Evolutionary conservation across 352 stramenopile species (phyloP), one percentile per base, ranked within the genome.

Genomic region (Pythium scleroteichum): DNA sequence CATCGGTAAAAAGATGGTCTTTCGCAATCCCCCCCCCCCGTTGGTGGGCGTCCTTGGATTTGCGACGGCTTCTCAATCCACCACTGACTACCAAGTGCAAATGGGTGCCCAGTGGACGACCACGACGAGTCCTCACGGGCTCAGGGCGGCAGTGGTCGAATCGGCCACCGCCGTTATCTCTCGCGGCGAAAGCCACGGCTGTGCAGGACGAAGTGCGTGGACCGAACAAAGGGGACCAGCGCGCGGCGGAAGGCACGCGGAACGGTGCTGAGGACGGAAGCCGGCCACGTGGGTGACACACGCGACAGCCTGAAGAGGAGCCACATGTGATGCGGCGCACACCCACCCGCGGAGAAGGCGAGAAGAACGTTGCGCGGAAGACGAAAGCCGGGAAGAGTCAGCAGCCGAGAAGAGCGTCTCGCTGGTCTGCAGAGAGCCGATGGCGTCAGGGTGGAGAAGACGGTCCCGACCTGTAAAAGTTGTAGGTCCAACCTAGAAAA

Each of bases 141-240:
- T n/a, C n/a, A n/a, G 29, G 19, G 19, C 16, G 4, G 10, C 10
- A 48, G 4, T 44, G 5, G 41, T 48, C 48, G 17, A 56, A 56
- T 45, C 20, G 49, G 49, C 49, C 49, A 56, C 32, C 32, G 33
- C 49, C 19, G n/a, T n/a, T n/a, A n/a, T n/a, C n/a, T n/a, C n/a
- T n/a, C n/a, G n/a, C n/a, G n/a, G n/a, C n/a, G n/a, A n/a, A n/a
- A n/a, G n/a, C n/a, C n/a, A n/a, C n/a, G n/a, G n/a, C n/a, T n/a
- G n/a, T n/a, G n/a, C n/a, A n/a, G n/a, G n/a, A n/a, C n/a, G n/a
- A n/a, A n/a, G n/a, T n/a, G n/a, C n/a, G n/a, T n/a, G n/a, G 19
- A 22, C 23, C 14, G 46, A 12, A 19, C 33, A 4, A 35, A 45
- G 33, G 27, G 49, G 44, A 56, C 49, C n/a, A n/a, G 38, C 7